phyloP scores from a whole-genome alignment of 2,329 filamentous ascomycete genomes.

The Cordyceps pruinosa region DNA sequence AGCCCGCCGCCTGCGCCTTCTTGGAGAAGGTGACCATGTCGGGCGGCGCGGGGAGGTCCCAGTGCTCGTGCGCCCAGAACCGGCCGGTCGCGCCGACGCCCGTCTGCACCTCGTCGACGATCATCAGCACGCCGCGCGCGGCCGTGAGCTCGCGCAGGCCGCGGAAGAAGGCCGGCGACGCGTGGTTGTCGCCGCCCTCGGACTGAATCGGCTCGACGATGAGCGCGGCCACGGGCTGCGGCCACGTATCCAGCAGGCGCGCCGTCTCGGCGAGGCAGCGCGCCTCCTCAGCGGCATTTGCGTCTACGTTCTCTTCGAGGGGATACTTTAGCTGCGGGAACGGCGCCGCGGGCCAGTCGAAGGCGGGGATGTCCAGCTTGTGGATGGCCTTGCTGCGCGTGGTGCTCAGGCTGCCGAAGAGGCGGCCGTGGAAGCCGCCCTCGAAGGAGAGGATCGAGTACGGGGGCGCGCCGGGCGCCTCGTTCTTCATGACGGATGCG shows the following conservation, averaged over 20 bases:
- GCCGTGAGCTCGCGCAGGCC: constrained; percentile 73
- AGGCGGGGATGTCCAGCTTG: constrained; percentile 90
- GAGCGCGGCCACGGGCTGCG: constrained; percentile 71
- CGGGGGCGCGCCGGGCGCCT: constrained; percentile 66
- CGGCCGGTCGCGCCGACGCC: constrained; percentile 87
- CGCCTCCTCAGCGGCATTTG: constrained; percentile 74
- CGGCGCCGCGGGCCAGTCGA: constrained; percentile 87
- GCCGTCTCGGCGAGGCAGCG: constrained; percentile 79
- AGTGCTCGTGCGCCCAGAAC: constrained; percentile 97
- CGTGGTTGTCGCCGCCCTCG: constrained; percentile 92
- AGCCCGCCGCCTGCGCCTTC: constrained; percentile 89
- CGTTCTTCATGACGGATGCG: constrained; percentile 69
- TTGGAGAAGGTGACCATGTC: constrained; percentile 96
- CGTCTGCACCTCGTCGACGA: constrained; percentile 92
- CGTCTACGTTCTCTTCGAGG: constrained; percentile 67
- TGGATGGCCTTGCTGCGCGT: constrained; percentile 91
- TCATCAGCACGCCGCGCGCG: constrained; percentile 71
- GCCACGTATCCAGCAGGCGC: constrained; percentile 70
- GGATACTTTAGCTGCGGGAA: constrained; percentile 86
- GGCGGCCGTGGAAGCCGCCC: constrained; percentile 80
- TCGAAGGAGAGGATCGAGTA: constrained; percentile 87
- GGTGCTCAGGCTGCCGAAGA: constrained; percentile 81
- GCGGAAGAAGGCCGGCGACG: constrained; percentile 78
- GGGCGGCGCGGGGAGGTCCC: constrained; percentile 69
- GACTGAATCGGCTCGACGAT: constrained; percentile 89